Conservation (phyloP, 352 stramenopile genomes). For the Pythium rishiriense region DNA sequence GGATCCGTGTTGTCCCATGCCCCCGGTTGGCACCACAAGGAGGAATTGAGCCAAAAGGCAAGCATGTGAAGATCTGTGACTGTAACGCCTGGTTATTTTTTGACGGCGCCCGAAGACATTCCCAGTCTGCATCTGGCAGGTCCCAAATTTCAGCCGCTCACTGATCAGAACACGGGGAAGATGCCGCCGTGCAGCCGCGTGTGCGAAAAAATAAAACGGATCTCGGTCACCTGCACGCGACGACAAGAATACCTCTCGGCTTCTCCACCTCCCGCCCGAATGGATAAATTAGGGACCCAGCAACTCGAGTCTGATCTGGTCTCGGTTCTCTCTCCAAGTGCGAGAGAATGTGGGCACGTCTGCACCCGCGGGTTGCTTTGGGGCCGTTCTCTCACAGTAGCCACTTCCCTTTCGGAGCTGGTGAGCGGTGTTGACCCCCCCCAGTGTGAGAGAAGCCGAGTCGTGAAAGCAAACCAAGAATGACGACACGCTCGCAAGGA, state of each 20-base stretch:
- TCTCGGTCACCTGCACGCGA: background rate
- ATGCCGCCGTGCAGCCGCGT: background rate
- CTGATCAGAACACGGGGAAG: constrained; percentile 2
- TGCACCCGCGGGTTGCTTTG: background rate
- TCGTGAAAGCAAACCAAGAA: background rate
- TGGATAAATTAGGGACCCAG: background rate
- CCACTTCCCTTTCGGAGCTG: constrained; percentile 12
- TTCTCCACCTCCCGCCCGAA: background rate
- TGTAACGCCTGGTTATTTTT: constrained; percentile 4
- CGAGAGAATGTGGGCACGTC: background rate
- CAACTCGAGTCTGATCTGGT: background rate
- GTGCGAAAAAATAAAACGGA: constrained; percentile 1
- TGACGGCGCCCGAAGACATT: background rate
- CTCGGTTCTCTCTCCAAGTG: background rate
- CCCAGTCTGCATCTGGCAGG: background rate
- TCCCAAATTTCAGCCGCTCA: constrained; percentile 8
- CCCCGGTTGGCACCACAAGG: background rate
- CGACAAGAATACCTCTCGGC: background rate
- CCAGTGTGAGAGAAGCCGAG: background rate
- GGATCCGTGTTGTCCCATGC: background rate
- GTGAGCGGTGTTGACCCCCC: background rate
- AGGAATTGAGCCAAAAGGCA: background rate
- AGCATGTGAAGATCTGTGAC: constrained; percentile 10
- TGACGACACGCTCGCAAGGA: background rate
- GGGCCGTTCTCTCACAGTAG: background rate